Evolutionary conservation across 371 early-diverging fungal genomes (phyloP).

Genomic region (Cladochytrium tenue): DNA sequence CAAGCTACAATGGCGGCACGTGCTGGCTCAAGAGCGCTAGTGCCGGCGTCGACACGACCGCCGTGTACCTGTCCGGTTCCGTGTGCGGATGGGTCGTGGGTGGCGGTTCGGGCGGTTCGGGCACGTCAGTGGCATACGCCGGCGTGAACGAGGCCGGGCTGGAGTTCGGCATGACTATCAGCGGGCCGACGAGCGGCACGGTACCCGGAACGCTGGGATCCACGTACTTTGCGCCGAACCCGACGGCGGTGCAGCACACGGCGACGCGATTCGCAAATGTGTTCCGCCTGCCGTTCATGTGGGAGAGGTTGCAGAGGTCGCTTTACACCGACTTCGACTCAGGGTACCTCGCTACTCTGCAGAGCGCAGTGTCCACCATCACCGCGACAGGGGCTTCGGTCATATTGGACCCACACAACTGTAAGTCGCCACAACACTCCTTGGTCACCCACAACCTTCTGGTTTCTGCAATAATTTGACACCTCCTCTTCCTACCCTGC

Average conservation of each 20-base stretch:
- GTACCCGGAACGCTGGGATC: background rate
- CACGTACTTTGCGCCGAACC: constrained; percentile 13
- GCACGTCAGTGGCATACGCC: constrained; percentile 16
- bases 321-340: constrained; percentile 13
- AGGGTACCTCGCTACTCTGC: constrained; percentile 10
- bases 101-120: background rate
- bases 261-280: constrained; percentile 13
- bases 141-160: constrained; percentile 35
- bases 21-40: background rate
- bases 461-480: background rate
- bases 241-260: constrained; percentile 2
- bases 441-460: too few relatives aligned
- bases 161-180: constrained; percentile 28
- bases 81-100: background rate
- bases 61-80: background rate
- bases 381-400: constrained; percentile 16
- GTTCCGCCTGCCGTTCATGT: constrained; percentile 30
- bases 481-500: background rate
- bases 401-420: constrained; percentile 37
- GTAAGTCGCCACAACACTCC: too few relatives aligned
- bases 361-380: constrained; percentile 7
- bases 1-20: background rate
- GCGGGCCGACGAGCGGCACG: constrained; percentile 1
- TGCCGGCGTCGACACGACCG: background rate
- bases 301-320: constrained; percentile 31